phyloP scores from a whole-genome alignment of 768 basidiomycete species.

The Clitopilus passeckerianus region DNA sequence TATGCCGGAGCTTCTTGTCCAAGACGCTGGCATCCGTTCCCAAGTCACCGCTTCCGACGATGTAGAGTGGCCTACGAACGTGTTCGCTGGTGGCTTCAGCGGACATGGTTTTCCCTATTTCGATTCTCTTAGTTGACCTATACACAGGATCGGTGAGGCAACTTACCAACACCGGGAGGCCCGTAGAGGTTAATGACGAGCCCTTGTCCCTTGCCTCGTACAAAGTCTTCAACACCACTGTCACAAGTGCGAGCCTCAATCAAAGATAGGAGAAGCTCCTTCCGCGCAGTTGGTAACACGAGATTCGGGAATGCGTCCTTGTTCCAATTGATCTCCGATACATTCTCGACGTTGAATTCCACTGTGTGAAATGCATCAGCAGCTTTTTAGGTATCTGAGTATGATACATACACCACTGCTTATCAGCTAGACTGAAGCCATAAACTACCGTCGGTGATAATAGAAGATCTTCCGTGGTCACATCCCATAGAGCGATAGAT shows the following conservation, averaged over 20 bases:
- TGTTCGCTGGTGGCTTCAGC: slow-evolving; percentile 58
- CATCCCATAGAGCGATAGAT: slow-evolving; percentile 9
- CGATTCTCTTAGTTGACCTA: neutral
- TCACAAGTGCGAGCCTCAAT: slow-evolving; percentile 53
- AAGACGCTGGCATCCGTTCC: slow-evolving; percentile 40
- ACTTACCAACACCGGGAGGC: slow-evolving; percentile 52
- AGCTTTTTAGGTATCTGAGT: too few species aligned
- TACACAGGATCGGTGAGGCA: neutral
- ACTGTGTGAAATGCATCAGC: too few species aligned
- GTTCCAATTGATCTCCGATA: slow-evolving; percentile 51
- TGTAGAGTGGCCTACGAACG: slow-evolving; percentile 45
- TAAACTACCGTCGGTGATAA: slow-evolving; percentile 53
- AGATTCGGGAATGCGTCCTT: slow-evolving; percentile 51
- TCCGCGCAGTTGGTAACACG: slow-evolving; percentile 47
- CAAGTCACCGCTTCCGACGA: slow-evolving; percentile 49
- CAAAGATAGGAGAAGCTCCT: slow-evolving; percentile 49
- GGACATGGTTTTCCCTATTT: slow-evolving; percentile 47
- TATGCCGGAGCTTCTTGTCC: slow-evolving; percentile 37
- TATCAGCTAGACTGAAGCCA: slow-evolving; percentile 58
- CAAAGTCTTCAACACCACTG: slow-evolving; percentile 52
- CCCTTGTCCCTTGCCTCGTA: slow-evolving; percentile 56
- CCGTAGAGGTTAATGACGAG: slow-evolving; percentile 50
- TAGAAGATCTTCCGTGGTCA: slow-evolving; percentile 49
- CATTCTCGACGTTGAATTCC: slow-evolving; percentile 54
- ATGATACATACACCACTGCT: slow-evolving; percentile 48